Percentiles rank a stretch among this genome's conserved stretches.
Conservation (phyloP, 352 stramenopile species). For the Aphanomyces astaci region DNA sequence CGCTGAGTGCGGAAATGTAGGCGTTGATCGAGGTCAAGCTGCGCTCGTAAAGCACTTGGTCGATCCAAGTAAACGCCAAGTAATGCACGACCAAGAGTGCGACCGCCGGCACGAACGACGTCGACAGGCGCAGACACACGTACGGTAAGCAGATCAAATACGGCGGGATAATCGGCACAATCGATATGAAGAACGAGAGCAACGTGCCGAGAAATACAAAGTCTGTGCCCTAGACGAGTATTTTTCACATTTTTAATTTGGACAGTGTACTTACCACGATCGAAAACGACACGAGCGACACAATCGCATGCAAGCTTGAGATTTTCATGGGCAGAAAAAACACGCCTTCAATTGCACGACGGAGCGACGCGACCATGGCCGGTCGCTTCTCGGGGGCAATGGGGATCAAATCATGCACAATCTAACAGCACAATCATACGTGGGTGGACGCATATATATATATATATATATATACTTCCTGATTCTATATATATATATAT, state of each 20-base stretch:
- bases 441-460: too few species aligned
- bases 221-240: constrained; percentile 65
- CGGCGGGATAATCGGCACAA: constrained; percentile 78
- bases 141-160: constrained; percentile 81
- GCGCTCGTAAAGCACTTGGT: constrained; percentile 86
- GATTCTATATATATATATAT: too few species aligned
- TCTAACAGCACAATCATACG: constrained; percentile 15
- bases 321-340: constrained; percentile 86
- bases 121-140: constrained; percentile 71
- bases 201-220: constrained; percentile 82
- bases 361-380: constrained; percentile 55
- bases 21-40: constrained; percentile 78
- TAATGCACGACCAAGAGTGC: constrained; percentile 77
- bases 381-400: constrained; percentile 67
- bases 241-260: neutral
- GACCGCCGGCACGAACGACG: constrained; percentile 73
- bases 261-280: constrained; percentile 51
- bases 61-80: constrained; percentile 72
- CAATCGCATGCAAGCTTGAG: constrained; percentile 77
- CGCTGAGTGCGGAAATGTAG: constrained; percentile 78
- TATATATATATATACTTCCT: too few species aligned
- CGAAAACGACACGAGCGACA: constrained; percentile 81
- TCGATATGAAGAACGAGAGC: constrained; percentile 83
- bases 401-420: constrained; percentile 49
- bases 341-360: constrained; percentile 77